Evolutionary conservation across 2,329 filamentous ascomycete species (phyloP).

Genomic region (Pyrenophora tritici-repentis): DNA sequence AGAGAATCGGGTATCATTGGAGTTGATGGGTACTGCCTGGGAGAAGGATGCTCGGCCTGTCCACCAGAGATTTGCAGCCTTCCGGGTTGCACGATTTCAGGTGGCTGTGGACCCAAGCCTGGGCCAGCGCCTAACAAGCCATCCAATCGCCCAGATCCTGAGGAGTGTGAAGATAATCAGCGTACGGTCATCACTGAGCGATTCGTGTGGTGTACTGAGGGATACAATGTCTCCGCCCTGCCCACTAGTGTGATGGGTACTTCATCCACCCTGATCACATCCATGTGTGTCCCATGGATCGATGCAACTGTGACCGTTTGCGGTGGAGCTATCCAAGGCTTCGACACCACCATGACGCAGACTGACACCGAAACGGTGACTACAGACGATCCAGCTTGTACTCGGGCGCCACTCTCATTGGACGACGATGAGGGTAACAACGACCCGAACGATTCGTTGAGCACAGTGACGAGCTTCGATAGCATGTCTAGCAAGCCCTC

Average conservation of each 20-base stretch:
- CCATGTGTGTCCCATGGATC: conserved; percentile 21
- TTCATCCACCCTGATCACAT: conserved; percentile 19
- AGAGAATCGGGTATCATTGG: conserved; percentile 18
- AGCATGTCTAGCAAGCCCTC: no score
- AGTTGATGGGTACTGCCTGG: conserved; percentile 24
- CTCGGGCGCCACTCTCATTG: conserved; percentile 26
- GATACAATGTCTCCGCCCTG: conserved; percentile 16
- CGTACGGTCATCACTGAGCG: conserved; percentile 31
- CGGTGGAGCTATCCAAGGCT: conserved; percentile 5
- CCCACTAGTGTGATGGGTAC: conserved; percentile 4
- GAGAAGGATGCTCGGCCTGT: conserved; percentile 21
- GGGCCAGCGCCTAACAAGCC: conserved; percentile 22
- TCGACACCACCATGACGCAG: conserved; percentile 17
- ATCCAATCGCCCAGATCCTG: conserved; percentile 7
- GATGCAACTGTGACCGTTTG: conserved; percentile 26
- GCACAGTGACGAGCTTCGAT: no score
- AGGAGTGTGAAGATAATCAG: conserved; percentile 25
- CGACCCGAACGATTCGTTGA: conserved; percentile 9
- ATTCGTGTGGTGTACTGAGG: conserved; percentile 26
- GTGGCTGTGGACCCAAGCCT: conserved; percentile 27
- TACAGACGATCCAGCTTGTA: conserved; percentile 24
- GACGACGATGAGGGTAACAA: conserved; percentile 41
- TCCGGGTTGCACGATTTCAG: conserved; percentile 14
- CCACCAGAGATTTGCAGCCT: conserved; percentile 24
- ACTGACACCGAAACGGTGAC: conserved; percentile 11